These are phyloP conservation scores for Blastocystis sp. DNA, from an alignment of 352 stramenopile genomes.

Conservation along the genomic window DNA sequence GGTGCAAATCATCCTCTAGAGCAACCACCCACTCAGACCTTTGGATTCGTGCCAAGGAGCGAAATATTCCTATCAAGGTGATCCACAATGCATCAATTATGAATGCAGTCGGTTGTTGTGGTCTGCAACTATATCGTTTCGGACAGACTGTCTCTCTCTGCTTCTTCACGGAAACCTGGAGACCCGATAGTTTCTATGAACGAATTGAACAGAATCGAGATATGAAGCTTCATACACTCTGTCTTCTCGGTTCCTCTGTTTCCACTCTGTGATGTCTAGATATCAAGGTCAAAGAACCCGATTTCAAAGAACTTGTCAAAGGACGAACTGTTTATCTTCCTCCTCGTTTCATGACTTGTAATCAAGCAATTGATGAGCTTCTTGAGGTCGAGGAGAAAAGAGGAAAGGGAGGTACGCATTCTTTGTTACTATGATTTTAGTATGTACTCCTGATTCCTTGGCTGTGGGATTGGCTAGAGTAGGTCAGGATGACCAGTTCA, in stretches of 20 bases:
- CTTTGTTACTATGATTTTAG: neutral
- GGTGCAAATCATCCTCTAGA: conserved; percentile 65
- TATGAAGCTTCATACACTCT: conserved; percentile 93
- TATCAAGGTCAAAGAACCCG: conserved; percentile 98
- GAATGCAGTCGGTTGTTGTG: conserved; percentile 85
- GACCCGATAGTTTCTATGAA: conserved; percentile 90
- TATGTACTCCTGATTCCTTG: conserved; percentile 68
- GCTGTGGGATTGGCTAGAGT: conserved; percentile 87
- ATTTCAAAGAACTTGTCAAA: conserved; percentile 90
- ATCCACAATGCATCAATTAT: conserved; percentile 98
- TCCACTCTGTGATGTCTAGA: conserved; percentile 67
- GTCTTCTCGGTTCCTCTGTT: conserved; percentile 72
- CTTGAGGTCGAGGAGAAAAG: conserved; percentile 83
- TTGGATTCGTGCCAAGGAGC: conserved; percentile 84
- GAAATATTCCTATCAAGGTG: conserved; percentile 85
- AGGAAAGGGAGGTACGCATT: conserved; percentile 70
- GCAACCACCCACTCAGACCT: conserved; percentile 96
- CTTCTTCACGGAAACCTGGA: conserved; percentile 87
- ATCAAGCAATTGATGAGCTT: conserved; percentile 85
- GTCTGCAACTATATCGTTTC: conserved; percentile 95
- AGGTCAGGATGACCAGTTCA: conserved; percentile 80
- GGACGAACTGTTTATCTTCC: conserved; percentile 83
- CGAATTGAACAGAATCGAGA: conserved; percentile 90
- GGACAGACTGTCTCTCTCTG: conserved; percentile 94
- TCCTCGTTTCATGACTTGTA: conserved; percentile 93